Percentiles rank a stretch among this genome's conserved stretches.
phyloP scores from a whole-genome alignment of 345 rosid genomes.

The Linum trigynum region DNA sequence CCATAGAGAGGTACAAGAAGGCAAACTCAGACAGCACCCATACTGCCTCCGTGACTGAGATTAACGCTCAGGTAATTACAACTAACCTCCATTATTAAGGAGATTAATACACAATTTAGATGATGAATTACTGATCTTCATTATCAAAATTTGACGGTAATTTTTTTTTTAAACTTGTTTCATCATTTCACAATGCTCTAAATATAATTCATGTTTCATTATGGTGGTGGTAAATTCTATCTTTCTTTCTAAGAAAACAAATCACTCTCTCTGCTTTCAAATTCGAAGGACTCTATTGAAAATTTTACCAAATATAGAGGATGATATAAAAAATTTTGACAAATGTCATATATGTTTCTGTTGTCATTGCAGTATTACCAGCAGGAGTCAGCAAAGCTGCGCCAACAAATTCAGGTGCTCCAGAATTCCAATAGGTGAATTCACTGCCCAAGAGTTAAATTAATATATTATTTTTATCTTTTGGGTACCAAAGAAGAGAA shows the following conservation, averaged over 20 bases:
- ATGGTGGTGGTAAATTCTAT: background rate
- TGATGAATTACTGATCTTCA: too few species aligned
- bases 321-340: too few species aligned
- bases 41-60: conserved; percentile 59
- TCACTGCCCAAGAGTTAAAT: background rate
- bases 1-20: conserved; percentile 92
- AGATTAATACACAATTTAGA: too few species aligned
- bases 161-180: background rate
- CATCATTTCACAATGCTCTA: background rate
- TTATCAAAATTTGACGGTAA: too few species aligned
- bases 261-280: background rate
- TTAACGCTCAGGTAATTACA: conserved; percentile 76
- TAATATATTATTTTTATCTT: too few species aligned
- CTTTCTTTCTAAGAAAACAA: background rate
- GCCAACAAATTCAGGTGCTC: conserved; percentile 85
- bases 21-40: conserved; percentile 65
- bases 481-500: background rate
- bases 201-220: background rate
- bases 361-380: conserved; percentile 62
- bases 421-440: conserved; percentile 86
- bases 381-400: conserved; percentile 88
- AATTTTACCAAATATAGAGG: too few species aligned
- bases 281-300: background rate
- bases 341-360: background rate
- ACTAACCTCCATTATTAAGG: background rate